Evolutionary conservation across 306 rosid genomes (phyloP), one percentile per base, ranked within the genome.

Genomic region (Ammopiptanthus mongolicus): DNA sequence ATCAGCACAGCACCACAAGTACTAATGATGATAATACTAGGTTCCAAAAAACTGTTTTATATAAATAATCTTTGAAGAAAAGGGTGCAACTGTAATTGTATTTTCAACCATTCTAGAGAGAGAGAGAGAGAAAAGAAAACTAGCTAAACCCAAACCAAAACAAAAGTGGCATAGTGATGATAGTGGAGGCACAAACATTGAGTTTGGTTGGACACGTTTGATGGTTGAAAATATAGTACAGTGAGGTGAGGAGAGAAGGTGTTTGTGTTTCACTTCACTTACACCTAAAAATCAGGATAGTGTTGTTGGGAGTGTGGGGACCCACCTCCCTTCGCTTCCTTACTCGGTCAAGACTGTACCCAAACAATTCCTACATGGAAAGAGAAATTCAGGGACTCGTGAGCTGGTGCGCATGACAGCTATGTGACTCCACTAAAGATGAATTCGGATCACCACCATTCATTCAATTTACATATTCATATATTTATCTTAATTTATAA

Each of bases 361-460:
- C 42, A 56, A 75, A 63, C 69, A 5, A 37, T 56, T 44, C 69
- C 33, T 14, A 66, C 77, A 55, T 33, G 69, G 37, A 77, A 12
- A 78, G 67, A 74, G 48, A 41, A 55, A 53, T 25, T 31, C 7
- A 71, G 50, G 39, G 73, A 31, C 0, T n/a, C 8, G 65, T 88
- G 89, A 93, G 98, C 97, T 93, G 98, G 91, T 84, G 69, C 84
- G 88, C 97, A 88, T 85, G 87, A 88, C 75, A 77, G 89, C 15
- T 47, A 78, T 75, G 70, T 71, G 78, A 81, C 84, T 78, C 84
- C 95, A 80, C 91, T 77, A 74, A 56, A 76, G 28, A n/a, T n/a
- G n/a, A n/a, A n/a, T n/a, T n/a, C n/a, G n/a, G n/a, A n/a, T n/a
- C n/a, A n/a, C n/a, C n/a, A n/a, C n/a, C n/a, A n/a, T n/a, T n/a